Evolutionary conservation across 2,329 filamentous ascomycete species (phyloP), one percentile per base, ranked within the genome.

Genomic region (Fusarium buxicola): DNA sequence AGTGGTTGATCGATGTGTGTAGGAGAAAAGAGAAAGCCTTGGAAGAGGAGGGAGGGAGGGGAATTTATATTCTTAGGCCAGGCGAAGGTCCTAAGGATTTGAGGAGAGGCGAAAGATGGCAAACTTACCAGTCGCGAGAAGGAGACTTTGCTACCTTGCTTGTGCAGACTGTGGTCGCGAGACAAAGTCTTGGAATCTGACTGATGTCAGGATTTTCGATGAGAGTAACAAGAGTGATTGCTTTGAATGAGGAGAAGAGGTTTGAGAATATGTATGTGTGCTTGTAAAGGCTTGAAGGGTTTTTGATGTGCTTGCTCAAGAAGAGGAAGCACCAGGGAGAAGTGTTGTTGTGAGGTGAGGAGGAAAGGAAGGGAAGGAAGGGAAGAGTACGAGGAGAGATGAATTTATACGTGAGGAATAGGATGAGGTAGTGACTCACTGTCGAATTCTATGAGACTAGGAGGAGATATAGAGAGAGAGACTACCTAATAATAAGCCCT

Each of bases 341-440:
- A 28, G 38, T 31, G 28, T 25, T 45, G 49, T 15, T 49, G 54
- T 30, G 49, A 52, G 45, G 30, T 60, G 55, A 54, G 52, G 21
- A 45, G 44, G 25, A 16, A 40, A 60, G 58, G 43, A 18, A 28
- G 30, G 35, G 38, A 35, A 34, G 35, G 40, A 34, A 36, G 40
- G 28, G 52, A 30, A 41, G 38, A 34, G 45, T 30, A 11, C 18
- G 31, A 52, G 41, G 41, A 44, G 36, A 45, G 52, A 15, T 16
- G n/a, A 40, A 44, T 48, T 46, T 47, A 60, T 54, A 61, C 36
- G 11, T 7, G 36, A 31, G 31, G 30, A n/a, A n/a, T 18, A 11
- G 16, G 15, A 24, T 9, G 16, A 12, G 49, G 7, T 16, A 39
- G 54, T 66, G 55, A 69, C 53, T 68, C 66, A 68, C 54, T 46